Evolutionary conservation across 2,329 filamentous ascomycete genomes (phyloP), one percentile per base, ranked within the genome.

Genomic region (Geoglossum cookeanum): DNA sequence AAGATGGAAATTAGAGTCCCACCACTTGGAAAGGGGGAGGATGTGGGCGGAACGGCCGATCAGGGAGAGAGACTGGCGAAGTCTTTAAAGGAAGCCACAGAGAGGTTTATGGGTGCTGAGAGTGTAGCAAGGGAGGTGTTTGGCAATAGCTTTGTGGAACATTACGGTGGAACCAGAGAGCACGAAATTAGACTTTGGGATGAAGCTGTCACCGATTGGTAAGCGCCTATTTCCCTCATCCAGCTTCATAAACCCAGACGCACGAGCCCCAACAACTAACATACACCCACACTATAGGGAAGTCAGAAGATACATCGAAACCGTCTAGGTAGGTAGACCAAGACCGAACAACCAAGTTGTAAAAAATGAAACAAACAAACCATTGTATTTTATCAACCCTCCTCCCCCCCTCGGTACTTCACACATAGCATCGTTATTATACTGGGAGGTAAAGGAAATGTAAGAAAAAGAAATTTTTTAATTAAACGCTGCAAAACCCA

Each of bases 171-270:
- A 15, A 95, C 91, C 17, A 79, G 92, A 61, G 84, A 94, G 68
- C 90, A 98, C 70, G 92, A 98, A 71, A 78, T 92, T 59, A 75
- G 86, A 60, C 71, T 95, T 22, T 98, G 87, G 85, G 90, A 97
- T 64, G 91, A 97, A 69, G 90, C 90, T 1, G 91, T 97, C 4
- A 97, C 92, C 22, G 92, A 97, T 69, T 97, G 91, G 89, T 91
- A 76, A 69, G 85, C 81, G 57, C n/a, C 33, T 11, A 37, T 1
- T 37, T 56, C 42, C 48, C 39, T 58, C 11, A 42, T 27, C 13
- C 42, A 15, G 33, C 15, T 55, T 27, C 15, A 17, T 29, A 44
- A 44, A 54, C 30, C 49, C 33, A 49, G 52, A 11, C 54, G 11
- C 53, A 49, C 35, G 13, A 37, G 48, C 22, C 17, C 32, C 35